Percentiles rank a stretch among this genome's conserved stretches.
Evolutionary conservation across 345 rosid species (phyloP).

Genomic region (Dipteronia dyeriana): DNA sequence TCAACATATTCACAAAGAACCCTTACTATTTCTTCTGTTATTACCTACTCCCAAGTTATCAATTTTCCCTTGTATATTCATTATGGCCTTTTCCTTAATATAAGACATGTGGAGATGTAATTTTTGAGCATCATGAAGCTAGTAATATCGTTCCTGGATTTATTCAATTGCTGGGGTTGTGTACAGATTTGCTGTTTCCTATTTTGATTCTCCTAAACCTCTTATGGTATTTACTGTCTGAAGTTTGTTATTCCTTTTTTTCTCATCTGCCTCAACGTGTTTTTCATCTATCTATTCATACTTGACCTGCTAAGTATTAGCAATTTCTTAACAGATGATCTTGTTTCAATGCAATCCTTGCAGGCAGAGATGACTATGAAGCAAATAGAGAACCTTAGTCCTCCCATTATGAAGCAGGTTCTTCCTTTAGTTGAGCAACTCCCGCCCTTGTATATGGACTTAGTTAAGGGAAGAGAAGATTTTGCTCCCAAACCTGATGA

Average conservation of each 20-base stretch:
- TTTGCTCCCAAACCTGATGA: conserved; percentile 96
- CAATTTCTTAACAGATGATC: background rate
- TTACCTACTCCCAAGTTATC: background rate
- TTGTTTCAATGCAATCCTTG: conserved; percentile 23
- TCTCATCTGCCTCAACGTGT: background rate
- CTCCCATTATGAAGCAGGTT: conserved; percentile 94
- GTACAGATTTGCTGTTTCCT: conserved; percentile 2
- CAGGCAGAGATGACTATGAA: conserved; percentile 97
- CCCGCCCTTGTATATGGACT: conserved; percentile 95
- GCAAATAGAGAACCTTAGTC: conserved; percentile 87
- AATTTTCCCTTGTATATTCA: background rate
- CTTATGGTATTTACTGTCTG: background rate
- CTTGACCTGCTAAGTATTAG: background rate
- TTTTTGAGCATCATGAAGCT: background rate
- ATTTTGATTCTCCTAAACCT: conserved; percentile 1
- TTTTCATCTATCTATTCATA: conserved; percentile 1
- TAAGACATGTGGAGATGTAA: background rate
- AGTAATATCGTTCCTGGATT: background rate
- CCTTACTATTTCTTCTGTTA: background rate
- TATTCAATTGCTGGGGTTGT: background rate
- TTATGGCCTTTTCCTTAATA: background rate
- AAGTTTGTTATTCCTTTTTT: background rate
- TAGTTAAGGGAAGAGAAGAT: conserved; percentile 91
- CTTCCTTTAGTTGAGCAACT: conserved; percentile 95
- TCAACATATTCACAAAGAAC: no score